Conservation (phyloP, 2,329 filamentous ascomycete genomes). For the Hawksworthiomyces lignivorus region DNA sequence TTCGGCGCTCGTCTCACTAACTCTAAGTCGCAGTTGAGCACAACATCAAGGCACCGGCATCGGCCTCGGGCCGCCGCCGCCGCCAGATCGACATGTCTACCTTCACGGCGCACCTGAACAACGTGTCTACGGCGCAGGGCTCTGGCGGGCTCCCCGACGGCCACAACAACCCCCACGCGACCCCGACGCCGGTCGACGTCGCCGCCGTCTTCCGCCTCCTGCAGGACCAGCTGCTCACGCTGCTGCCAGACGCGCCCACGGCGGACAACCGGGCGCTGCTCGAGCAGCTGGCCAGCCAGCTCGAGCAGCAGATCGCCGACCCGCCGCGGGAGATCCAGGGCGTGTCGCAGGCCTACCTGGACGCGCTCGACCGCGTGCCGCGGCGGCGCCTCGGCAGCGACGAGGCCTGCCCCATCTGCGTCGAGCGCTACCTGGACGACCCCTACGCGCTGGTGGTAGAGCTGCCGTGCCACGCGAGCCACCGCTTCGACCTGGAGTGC, state of each 20-base stretch:
- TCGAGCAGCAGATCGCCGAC: slow-evolving; percentile 44
- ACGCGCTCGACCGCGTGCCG: slow-evolving; percentile 50
- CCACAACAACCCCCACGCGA: slow-evolving; percentile 45
- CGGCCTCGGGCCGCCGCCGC: slow-evolving; percentile 32
- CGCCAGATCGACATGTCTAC: slow-evolving; percentile 57
- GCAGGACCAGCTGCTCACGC: slow-evolving; percentile 49
- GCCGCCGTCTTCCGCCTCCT: slow-evolving; percentile 51
- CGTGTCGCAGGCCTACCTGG: slow-evolving; percentile 52
- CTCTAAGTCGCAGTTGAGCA: slow-evolving; percentile 47
- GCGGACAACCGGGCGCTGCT: slow-evolving; percentile 43
- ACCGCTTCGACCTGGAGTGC: slow-evolving; percentile 60
- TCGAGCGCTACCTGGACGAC: slow-evolving; percentile 54
- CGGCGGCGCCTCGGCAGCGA: slow-evolving; percentile 42
- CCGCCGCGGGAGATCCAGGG: slow-evolving; percentile 46
- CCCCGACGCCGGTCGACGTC: slow-evolving; percentile 52
- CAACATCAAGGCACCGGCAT: slow-evolving; percentile 44
- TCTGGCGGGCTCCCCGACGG: background rate
- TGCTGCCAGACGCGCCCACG: slow-evolving; percentile 40
- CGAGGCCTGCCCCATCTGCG: slow-evolving; percentile 55
- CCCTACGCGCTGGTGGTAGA: slow-evolving; percentile 55
- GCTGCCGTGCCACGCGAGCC: slow-evolving; percentile 51
- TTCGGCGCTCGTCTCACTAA: background rate
- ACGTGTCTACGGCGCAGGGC: slow-evolving; percentile 33
- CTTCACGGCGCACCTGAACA: slow-evolving; percentile 51
- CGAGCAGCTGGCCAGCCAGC: slow-evolving; percentile 35